Evolutionary conservation across 2,329 filamentous ascomycete genomes (phyloP).

Genomic region (Pseudogymnoascus sp.): DNA sequence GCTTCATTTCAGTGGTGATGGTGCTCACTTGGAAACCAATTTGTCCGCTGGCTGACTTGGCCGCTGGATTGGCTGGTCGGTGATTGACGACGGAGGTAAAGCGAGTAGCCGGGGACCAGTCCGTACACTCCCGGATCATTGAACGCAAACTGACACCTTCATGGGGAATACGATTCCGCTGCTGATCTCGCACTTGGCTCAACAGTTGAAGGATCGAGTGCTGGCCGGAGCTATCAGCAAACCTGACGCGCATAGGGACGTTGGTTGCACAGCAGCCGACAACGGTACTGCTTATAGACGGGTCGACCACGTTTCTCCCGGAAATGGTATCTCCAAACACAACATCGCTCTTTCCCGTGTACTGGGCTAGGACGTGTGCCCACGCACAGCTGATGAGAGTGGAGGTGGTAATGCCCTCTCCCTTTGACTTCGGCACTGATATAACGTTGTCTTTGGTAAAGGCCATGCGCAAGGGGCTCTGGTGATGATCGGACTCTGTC

Average conservation of each 20-base stretch:
- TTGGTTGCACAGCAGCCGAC: conserved; percentile 8
- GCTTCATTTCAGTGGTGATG: background rate
- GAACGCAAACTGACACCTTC: conserved; percentile 3
- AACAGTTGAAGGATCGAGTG: background rate
- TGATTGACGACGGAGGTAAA: conserved; percentile 11
- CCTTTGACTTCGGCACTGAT: background rate
- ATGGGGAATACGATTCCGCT: conserved; percentile 4
- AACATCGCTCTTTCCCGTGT: background rate
- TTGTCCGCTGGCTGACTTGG: background rate
- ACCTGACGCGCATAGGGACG: conserved; percentile 1
- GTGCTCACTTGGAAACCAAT: background rate
- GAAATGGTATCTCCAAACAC: conserved; percentile 10
- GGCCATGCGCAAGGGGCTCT: background rate
- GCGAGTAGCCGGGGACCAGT: conserved; percentile 10
- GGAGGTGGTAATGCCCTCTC: conserved; percentile 7
- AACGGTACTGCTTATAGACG: background rate
- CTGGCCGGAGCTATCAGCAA: background rate
- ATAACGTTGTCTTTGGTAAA: background rate
- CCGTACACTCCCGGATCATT: conserved; percentile 10
- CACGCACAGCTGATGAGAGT: conserved; percentile 4
- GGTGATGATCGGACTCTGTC: background rate
- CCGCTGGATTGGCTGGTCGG: background rate
- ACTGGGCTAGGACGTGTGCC: conserved; percentile 4
- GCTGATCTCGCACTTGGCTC: conserved; percentile 9
- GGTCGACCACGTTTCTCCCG: conserved; percentile 4